A percentile compares a stretch with the other conserved stretches of the same genome.
Conservation (phyloP, 1,284 basidiomycete genomes). For the Rhodotorula sp. region DNA sequence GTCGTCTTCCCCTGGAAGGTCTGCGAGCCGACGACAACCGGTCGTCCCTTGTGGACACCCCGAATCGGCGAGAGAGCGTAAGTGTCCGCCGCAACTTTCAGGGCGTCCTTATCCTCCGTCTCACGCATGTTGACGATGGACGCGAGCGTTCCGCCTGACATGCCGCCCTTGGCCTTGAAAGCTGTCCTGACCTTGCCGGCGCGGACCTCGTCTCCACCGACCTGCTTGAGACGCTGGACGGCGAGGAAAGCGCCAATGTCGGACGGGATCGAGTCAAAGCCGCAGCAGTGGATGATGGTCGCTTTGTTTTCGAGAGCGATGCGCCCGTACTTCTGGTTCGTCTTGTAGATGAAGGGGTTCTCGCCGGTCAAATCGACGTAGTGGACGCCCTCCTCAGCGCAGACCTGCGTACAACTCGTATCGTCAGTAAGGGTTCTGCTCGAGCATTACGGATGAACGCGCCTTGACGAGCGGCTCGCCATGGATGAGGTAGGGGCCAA, state of each 20-base stretch:
- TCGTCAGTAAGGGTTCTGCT: too few relatives aligned
- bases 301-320: conserved; percentile 36
- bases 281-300: conserved; percentile 37
- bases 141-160: conserved; percentile 42
- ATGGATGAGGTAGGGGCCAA: conserved; percentile 40
- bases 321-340: conserved; percentile 25
- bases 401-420: too few relatives aligned
- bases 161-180: conserved; percentile 33
- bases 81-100: conserved; percentile 23
- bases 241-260: conserved; percentile 43
- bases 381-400: conserved; percentile 40
- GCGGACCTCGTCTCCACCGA: conserved; percentile 19
- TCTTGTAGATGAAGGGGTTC: conserved; percentile 36
- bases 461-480: conserved; percentile 41
- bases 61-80: conserved; percentile 37
- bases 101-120: conserved; percentile 14
- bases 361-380: conserved; percentile 43
- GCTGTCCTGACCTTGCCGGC: conserved; percentile 36
- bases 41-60: conserved; percentile 8
- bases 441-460: too few relatives aligned
- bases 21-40: conserved; percentile 9
- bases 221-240: conserved; percentile 38
- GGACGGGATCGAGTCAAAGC: conserved; percentile 45
- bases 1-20: conserved; percentile 7
- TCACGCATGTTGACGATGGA: conserved; percentile 33